These are phyloP conservation scores for Isatis tinctoria DNA, from an alignment of 345 rosid species.

Conservation along the genomic window DNA sequence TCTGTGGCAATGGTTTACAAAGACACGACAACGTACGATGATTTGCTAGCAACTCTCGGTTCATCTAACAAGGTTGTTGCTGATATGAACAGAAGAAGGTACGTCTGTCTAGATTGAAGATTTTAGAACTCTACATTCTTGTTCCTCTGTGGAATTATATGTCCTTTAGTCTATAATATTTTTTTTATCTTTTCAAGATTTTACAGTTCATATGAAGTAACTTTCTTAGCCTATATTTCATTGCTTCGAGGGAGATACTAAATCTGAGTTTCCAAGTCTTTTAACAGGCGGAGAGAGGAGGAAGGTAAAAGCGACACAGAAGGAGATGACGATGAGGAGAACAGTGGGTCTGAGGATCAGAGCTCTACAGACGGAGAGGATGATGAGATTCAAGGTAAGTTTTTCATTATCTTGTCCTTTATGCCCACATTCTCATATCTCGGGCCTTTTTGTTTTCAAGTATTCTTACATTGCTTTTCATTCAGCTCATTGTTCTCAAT, in stretches of 20 bases:
- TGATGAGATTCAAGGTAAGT: slow-evolving; percentile 32
- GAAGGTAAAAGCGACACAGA: slow-evolving; percentile 51
- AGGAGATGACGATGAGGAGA: slow-evolving; percentile 48
- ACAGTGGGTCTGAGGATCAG: slow-evolving; percentile 37
- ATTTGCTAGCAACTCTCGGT: slow-evolving; percentile 44
- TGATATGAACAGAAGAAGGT: slow-evolving; percentile 52
- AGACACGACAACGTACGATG: slow-evolving; percentile 44
- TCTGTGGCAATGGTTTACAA: slow-evolving; percentile 32
- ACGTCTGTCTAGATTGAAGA: no score
- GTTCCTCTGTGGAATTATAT: no score
- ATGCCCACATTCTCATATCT: neutral
- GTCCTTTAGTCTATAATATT: no score
- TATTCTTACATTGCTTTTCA: slow-evolving; percentile 8
- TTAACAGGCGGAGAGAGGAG: slow-evolving; percentile 47
- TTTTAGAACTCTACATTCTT: no score
- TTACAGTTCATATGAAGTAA: neutral
- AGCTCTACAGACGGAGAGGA: slow-evolving; percentile 36
- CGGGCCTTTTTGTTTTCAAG: neutral
- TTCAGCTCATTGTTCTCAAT: neutral
- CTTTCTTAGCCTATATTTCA: no score
- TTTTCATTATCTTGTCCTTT: neutral
- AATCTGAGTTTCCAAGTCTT: neutral
- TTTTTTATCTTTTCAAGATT: neutral
- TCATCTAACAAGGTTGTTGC: slow-evolving; percentile 43
- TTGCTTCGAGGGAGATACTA: neutral